Evolutionary conservation across 2,329 filamentous ascomycete genomes (phyloP), one percentile per base, ranked within the genome.

Genomic region (Sarocladium brachiariae): DNA sequence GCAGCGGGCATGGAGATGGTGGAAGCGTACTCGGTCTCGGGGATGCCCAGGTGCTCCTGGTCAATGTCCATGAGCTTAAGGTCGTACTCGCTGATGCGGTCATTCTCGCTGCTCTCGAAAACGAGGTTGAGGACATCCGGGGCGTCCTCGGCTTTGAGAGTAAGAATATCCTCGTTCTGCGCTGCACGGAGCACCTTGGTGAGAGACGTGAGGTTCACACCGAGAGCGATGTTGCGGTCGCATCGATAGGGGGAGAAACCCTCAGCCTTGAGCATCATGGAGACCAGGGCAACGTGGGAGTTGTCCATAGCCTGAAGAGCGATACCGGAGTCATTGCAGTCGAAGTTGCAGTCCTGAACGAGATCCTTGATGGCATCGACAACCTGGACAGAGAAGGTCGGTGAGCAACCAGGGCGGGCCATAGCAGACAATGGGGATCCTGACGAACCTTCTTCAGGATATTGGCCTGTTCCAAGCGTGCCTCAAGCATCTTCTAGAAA

Each of bases 1-100:
- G 76, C 68, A 30, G 87, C 83, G 13, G 93, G 92, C 89, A 99
- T 90, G 50, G 80, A 76, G 57, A 99, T 88, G 16, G 87, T 93
- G 45, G 93, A 87, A 34, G 90, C 87, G 66, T 99, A 99, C 64
- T 99, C 93, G n/a, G 95, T 99, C 63, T 99, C 92, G 14, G 93
- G 93, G 62, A 99, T 99, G 56, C 93, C 93, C 71, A 99, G 76
- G 70, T 99, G 93, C 79, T 99, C 93, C 76, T 99, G 95, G 73
- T 99, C 93, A 70, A 99, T 99, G 69, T 99, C 93, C 93, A 99
- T 99, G 68, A 99, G 84, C 80, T 99, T 99, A 72, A 99, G 87
- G 71, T 99, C 93, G 70, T 99, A 99, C 77, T 99, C 95, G 80
- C 89, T 95, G 66, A 99, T 81, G 59, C 93, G 81, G 71, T 99